These are phyloP conservation scores for Populus hybrid DNA, from an alignment of 441 rosid genomes.

Conservation along the genomic window DNA sequence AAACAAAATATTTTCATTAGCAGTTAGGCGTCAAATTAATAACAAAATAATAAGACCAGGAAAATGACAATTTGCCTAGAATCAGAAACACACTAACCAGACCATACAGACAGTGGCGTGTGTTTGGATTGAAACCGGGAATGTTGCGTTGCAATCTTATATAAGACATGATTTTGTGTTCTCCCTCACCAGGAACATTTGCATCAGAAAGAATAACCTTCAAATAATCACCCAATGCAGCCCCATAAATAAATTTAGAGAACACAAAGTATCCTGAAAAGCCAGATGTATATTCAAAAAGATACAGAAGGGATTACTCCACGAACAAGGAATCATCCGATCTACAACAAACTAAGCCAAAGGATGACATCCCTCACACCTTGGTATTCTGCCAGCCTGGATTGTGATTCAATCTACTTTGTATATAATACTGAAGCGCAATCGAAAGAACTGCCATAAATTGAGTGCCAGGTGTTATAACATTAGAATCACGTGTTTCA, in stretches of 20 bases:
- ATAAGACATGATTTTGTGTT: constrained; percentile 96
- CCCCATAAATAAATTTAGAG: constrained; percentile 57
- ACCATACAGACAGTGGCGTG: constrained; percentile 24
- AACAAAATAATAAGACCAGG: background rate
- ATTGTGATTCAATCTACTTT: constrained; percentile 73
- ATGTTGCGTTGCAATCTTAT: constrained; percentile 78
- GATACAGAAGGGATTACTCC: constrained; percentile 47
- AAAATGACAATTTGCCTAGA: background rate
- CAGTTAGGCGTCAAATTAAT: background rate
- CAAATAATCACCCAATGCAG: constrained; percentile 63
- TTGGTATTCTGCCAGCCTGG: constrained; percentile 82
- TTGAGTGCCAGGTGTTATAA: constrained; percentile 94
- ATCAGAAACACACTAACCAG: constrained; percentile 44
- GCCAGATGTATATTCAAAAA: constrained; percentile 31
- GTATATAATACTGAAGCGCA: constrained; percentile 88
- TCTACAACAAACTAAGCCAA: constrained; percentile 31
- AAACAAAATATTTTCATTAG: constrained; percentile 12
- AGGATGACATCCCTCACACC: constrained; percentile 49
- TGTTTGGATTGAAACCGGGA: constrained; percentile 88
- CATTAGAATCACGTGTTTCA: constrained; percentile 90
- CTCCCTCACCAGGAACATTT: constrained; percentile 98
- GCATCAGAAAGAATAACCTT: constrained; percentile 99
- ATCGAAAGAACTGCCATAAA: constrained; percentile 88
- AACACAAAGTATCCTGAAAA: constrained; percentile 50
- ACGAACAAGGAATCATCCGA: constrained; percentile 43